phyloP scores from a whole-genome alignment of 2,329 filamentous ascomycete genomes.

The Trichophyton verrucosum region DNA sequence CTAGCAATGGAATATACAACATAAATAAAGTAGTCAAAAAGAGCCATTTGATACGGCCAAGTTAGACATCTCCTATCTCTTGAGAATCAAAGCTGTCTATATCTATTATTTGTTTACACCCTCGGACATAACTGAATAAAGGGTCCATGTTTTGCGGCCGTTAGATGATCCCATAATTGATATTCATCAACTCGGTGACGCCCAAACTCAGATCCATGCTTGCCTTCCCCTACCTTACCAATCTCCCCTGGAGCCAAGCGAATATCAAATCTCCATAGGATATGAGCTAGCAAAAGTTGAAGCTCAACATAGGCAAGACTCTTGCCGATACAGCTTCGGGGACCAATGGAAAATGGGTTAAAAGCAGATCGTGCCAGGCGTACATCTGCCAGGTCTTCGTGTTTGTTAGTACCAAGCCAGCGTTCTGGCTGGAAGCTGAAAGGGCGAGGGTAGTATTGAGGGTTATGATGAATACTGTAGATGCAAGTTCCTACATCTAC shows the following conservation, averaged over 20 bases:
- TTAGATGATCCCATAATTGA: background rate
- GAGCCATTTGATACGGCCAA: too few species aligned
- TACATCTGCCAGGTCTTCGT: slow-evolving; percentile 17
- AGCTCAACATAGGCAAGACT: slow-evolving; percentile 34
- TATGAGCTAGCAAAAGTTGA: slow-evolving; percentile 25
- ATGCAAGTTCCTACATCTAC: slow-evolving; percentile 20
- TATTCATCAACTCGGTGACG: background rate
- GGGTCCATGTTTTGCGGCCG: background rate
- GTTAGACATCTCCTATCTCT: too few species aligned
- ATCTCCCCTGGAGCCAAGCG: background rate
- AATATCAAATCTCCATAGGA: slow-evolving; percentile 31
- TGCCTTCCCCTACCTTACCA: background rate
- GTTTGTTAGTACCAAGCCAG: slow-evolving; percentile 18
- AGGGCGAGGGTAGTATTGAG: slow-evolving; percentile 21
- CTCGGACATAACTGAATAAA: background rate
- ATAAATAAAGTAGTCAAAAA: too few species aligned
- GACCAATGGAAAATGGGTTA: slow-evolving; percentile 28
- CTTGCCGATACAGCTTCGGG: slow-evolving; percentile 33
- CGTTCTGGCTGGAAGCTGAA: slow-evolving; percentile 24
- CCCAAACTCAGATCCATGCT: background rate
- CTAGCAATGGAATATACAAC: too few species aligned
- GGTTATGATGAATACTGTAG: slow-evolving; percentile 25
- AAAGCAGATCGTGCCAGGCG: slow-evolving; percentile 33
- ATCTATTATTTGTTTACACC: background rate
- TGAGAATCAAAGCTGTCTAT: too few species aligned